Evolutionary conservation across 352 stramenopile genomes (phyloP), one percentile per base, ranked within the genome.

Genomic region (Phytophthora citrophthora): DNA sequence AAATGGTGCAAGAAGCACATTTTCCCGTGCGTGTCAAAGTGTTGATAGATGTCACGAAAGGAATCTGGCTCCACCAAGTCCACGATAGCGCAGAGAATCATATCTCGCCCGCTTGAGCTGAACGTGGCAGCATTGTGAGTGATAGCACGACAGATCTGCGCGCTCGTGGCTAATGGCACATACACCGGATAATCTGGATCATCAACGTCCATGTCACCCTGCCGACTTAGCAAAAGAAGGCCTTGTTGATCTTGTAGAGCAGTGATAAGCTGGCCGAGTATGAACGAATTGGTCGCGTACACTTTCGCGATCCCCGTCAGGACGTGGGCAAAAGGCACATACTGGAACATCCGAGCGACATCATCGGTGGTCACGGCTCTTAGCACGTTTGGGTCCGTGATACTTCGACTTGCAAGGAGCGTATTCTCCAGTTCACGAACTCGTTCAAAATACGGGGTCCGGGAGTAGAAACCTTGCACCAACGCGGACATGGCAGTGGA

Each of bases 61-160:
- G 81, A 89, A n/a, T 86, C 80, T 2, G 69, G 56, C 7, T 92
- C 83, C 8, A 92, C 54, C 24, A 83, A 66, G 29, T 89, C 77
- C 12, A 90, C 58, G 24, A 92, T 86, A 24, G 83, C 76, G 36
- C 80, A 90, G 15, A 92, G 31, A 7, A 90, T 79, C 83, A 92
- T 92, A 36, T 92, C 81, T 20, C 81, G 85, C 5, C 83, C 83
- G n/a, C 83, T 92, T 3, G 76, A 55, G 39, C 83, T 92, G 60
- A 92, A 90, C 4, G 41, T 58, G 5, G 45, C 51, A 0, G 81
- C 79, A 24, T 87, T 76, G 15, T 84, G 72, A 1, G 76, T 61
- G 40, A 92, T 90, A n/a, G 80, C 83, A 27, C 83, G 81, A 47
- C 81, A 90, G 41, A 92, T 89, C 60, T 92, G 83, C 0, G 81